phyloP scores from a whole-genome alignment of 2,329 filamentous ascomycete species.

The Xylaria sp. region DNA sequence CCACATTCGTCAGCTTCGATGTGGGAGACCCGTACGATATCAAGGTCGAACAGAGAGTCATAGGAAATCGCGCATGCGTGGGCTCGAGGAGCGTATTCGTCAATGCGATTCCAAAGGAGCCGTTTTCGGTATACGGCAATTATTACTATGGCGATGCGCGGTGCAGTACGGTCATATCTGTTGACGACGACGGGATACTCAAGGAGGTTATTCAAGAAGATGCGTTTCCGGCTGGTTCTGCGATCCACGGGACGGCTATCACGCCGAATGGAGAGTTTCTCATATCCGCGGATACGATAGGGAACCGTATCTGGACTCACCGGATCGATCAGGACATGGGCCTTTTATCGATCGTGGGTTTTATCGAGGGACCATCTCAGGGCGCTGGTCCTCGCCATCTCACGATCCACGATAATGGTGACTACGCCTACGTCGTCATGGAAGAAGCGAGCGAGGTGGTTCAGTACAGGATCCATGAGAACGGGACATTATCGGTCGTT shows the following conservation, averaged over 20 bases:
- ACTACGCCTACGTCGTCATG: conserved; percentile 27
- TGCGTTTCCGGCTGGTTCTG: conserved; percentile 39
- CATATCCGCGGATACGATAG: conserved; percentile 44
- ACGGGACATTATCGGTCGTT: conserved; percentile 11
- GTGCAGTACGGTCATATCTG: conserved; percentile 36
- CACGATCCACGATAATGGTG: conserved; percentile 23
- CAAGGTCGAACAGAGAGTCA: conserved; percentile 17
- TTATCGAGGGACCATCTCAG: conserved; percentile 14
- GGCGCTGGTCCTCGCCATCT: conserved; percentile 29
- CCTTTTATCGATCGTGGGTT: conserved; percentile 10
- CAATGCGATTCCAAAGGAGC: conserved; percentile 18
- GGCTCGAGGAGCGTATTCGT: conserved; percentile 27
- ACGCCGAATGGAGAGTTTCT: conserved; percentile 40
- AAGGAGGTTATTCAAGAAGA: conserved; percentile 41
- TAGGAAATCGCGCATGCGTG: conserved; percentile 18
- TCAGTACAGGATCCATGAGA: conserved; percentile 18
- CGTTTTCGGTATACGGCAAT: conserved; percentile 30
- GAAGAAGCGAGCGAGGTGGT: conserved; percentile 27
- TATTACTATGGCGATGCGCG: conserved; percentile 26
- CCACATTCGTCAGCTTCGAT: conserved; percentile 28
- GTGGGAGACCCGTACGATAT: conserved; percentile 23
- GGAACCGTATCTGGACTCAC: conserved; percentile 39
- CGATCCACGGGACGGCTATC: conserved; percentile 45
- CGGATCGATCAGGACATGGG: conserved; percentile 21
- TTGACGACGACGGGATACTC: conserved; percentile 37